Conservation (phyloP, 768 basidiomycete species). For the Phylloporus arenicola region DNA sequence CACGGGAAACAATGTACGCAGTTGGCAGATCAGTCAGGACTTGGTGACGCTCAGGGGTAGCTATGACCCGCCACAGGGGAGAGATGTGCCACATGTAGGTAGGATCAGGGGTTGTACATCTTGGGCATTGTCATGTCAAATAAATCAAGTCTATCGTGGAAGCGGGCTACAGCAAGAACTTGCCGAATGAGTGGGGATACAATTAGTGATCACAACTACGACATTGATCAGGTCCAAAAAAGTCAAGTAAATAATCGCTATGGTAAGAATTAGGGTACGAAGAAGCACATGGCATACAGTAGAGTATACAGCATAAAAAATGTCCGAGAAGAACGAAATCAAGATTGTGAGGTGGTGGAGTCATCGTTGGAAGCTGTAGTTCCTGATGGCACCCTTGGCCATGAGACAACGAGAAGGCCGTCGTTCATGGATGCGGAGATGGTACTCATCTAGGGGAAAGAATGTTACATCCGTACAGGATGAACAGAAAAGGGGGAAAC, state of each 20-base stretch:
- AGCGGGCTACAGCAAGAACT: neutral
- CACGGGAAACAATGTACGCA: neutral
- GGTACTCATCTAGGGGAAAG: no score
- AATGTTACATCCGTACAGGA: neutral
- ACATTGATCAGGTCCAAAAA: neutral
- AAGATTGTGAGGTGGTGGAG: neutral
- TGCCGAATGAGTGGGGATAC: neutral
- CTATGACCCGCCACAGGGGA: slow-evolving; percentile 26
- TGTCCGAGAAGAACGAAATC: slow-evolving; percentile 1
- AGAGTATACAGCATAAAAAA: neutral
- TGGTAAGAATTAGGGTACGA: slow-evolving; percentile 8
- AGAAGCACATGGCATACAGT: slow-evolving; percentile 5
- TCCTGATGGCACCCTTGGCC: slow-evolving; percentile 30
- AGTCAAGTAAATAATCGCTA: neutral
- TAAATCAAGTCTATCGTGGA: neutral
- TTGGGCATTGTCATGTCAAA: neutral
- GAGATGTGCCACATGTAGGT: slow-evolving; percentile 32
- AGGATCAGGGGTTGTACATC: slow-evolving; percentile 13
- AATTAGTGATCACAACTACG: neutral
- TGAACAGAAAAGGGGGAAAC: slow-evolving; percentile 2
- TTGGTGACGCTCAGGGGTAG: neutral
- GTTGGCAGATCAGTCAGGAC: slow-evolving; percentile 13
- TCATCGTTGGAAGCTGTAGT: slow-evolving; percentile 9
- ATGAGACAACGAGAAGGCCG: slow-evolving; percentile 36
- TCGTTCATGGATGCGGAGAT: slow-evolving; percentile 37